These are phyloP conservation scores for Lipomyces yamanashiensis DNA, from an alignment of 805 yeast genomes.

Conservation along the genomic window DNA sequence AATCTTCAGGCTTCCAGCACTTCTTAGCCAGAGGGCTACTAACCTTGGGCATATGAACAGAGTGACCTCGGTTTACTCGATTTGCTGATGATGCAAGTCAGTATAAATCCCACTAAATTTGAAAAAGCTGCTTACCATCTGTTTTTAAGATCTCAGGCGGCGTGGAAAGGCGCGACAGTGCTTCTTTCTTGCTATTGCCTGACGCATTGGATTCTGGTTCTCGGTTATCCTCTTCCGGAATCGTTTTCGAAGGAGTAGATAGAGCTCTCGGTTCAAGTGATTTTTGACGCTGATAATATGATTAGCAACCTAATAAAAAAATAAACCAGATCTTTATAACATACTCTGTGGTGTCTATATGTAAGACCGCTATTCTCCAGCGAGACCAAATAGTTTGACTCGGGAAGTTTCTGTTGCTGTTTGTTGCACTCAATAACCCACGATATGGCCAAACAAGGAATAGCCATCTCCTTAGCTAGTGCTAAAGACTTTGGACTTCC, in stretches of 20 bases:
- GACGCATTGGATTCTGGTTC: neutral
- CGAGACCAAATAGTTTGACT: constrained; percentile 12
- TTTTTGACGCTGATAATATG: constrained; percentile 12
- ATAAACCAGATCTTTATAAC: neutral
- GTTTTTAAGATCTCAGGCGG: neutral
- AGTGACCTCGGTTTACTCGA: neutral
- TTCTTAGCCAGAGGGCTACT: constrained; percentile 35
- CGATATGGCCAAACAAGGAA: constrained; percentile 25
- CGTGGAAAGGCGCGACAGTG: neutral
- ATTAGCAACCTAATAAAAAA: neutral
- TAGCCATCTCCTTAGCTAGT: constrained; percentile 17
- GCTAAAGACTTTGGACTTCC: constrained; percentile 33
- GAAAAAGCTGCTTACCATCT: neutral
- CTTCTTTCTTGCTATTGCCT: neutral
- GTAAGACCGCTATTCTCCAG: neutral
- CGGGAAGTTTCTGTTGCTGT: constrained; percentile 8
- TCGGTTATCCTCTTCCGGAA: neutral
- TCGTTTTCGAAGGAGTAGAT: neutral
- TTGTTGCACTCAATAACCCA: constrained; percentile 33
- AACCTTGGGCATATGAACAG: constrained; percentile 24
- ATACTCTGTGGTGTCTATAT: constrained; percentile 15
- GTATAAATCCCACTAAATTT: neutral
- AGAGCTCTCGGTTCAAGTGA: constrained; percentile 20
- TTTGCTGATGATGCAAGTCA: neutral
- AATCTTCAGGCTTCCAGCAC: constrained; percentile 20